Base-by-base conservation (phyloP, 1,139 yeast genomes). In the Hansenula sp. region DNA sequence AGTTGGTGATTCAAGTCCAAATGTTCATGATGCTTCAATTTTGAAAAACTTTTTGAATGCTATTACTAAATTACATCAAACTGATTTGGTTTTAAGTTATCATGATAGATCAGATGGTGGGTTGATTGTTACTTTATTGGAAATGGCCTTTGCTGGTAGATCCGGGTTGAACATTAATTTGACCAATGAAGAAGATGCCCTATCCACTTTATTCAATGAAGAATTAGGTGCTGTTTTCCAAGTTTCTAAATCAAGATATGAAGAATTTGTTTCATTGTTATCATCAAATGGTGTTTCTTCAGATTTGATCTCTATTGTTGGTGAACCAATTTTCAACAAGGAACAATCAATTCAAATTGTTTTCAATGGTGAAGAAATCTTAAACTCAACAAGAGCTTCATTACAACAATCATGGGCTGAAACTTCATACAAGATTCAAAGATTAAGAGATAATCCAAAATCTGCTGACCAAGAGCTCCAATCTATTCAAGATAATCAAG, bases 81-180 rank as follows among this genome's bases (percentile, higher is more conserved):
- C 71, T 38, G 72, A 79, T 42, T 49, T 76, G 41, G 94, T 94
- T 17, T 73, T 84, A 59, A 89, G 98, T 10, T 94, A 94, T 70
- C 99, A 94, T 62, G 99, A 94, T 67, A 77, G 94, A 62, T 88
- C 96, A 19, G 99, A 94, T 66, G 99, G 99, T 76, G 99, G 99
- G 61, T 73, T 91, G 58, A 70, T 91, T 49, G 82, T 87, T 41
- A 84, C 99, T 10, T 71, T 87, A 40, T 70, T 85, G 36, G 99
- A 94, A 70, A 93, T 94, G 99, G 95, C 96, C 1, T 94, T 94
- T 70, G 96, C 99, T 40, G 91, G 94, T 29, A 84, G 98, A 69
- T 78, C 81, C 47, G 99, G 99, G 52, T 62, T 91, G 49, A 69
- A 76, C 41, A 63, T 86, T 44, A 60, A 63, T 37, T 49, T 74